Evolutionary conservation across 208 protist genomes (phyloP).

Genomic region (Angomonas ambiguus): DNA sequence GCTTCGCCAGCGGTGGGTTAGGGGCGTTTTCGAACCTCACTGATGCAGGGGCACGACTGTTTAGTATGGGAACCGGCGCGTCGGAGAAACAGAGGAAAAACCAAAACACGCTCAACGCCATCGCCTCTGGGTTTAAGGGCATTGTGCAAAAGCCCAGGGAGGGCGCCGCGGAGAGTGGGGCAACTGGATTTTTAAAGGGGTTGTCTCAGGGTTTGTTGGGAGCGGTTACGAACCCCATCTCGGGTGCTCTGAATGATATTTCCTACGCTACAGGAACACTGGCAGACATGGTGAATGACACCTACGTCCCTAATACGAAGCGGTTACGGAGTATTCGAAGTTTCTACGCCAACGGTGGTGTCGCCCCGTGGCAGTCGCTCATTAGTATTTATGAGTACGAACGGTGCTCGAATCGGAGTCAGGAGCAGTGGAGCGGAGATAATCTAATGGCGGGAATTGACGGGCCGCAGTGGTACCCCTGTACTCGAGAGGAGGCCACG

Average conservation of each 20-base stretch:
- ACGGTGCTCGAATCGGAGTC: slow-evolving; percentile 21
- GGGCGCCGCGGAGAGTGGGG: slow-evolving; percentile 72
- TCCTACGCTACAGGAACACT: slow-evolving; percentile 53
- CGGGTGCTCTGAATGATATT: slow-evolving; percentile 80
- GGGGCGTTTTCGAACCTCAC: slow-evolving; percentile 80
- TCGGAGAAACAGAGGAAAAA: slow-evolving; percentile 46
- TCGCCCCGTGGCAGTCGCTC: slow-evolving; percentile 57
- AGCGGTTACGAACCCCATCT: slow-evolving; percentile 77
- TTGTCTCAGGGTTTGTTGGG: slow-evolving; percentile 84
- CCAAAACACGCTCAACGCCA: slow-evolving; percentile 49
- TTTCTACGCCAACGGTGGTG: slow-evolving; percentile 73
- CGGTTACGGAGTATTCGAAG: slow-evolving; percentile 57
- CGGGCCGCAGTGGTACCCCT: slow-evolving; percentile 68
- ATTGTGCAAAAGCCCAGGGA: slow-evolving; percentile 82
- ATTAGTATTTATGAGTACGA: slow-evolving; percentile 75
- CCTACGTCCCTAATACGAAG: slow-evolving; percentile 58
- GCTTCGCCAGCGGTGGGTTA: slow-evolving; percentile 68
- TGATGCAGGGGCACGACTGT: slow-evolving; percentile 63
- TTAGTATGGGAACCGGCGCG: slow-evolving; percentile 49
- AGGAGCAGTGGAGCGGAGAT: slow-evolving; percentile 7
- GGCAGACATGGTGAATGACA: slow-evolving; percentile 62
- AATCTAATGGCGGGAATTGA: slow-evolving; percentile 46
- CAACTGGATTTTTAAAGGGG: slow-evolving; percentile 73
- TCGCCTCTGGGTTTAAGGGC: slow-evolving; percentile 69
- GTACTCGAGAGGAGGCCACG: slow-evolving; percentile 32